These are phyloP conservation scores for Russula foetens DNA, from an alignment of 768 basidiomycete genomes.

Conservation along the genomic window DNA sequence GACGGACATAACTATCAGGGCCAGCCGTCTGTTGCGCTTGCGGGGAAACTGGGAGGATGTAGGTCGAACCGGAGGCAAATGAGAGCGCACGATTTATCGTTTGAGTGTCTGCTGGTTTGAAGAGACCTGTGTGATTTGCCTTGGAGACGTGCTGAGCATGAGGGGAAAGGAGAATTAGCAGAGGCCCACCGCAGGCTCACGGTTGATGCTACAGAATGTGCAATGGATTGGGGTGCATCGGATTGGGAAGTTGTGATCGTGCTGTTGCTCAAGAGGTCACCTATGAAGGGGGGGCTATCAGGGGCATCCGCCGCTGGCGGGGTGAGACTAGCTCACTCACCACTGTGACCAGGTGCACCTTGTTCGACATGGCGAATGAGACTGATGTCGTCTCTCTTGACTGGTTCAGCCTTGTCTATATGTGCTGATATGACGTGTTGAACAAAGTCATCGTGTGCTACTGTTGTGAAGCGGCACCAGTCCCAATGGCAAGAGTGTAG, in stretches of 20 bases:
- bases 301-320: neutral
- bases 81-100: neutral
- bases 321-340: too few species aligned
- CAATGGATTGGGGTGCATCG: neutral
- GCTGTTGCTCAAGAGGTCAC: neutral
- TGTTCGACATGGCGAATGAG: slow-evolving; percentile 13
- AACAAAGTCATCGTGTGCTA: slow-evolving; percentile 2
- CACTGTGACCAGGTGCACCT: neutral
- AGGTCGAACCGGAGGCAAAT: slow-evolving; percentile 4
- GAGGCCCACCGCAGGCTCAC: neutral
- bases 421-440: slow-evolving; percentile 9
- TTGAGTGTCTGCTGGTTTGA: neutral
- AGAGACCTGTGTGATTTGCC: neutral
- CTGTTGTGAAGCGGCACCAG: slow-evolving; percentile 15
- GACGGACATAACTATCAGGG: neutral
- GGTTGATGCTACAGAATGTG: neutral
- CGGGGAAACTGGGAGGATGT: neutral
- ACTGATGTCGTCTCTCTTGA: slow-evolving; percentile 9
- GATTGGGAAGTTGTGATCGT: neutral
- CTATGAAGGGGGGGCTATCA: neutral
- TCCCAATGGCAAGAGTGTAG: slow-evolving; percentile 18
- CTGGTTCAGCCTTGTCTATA: slow-evolving; percentile 12
- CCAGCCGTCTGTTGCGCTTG: neutral
- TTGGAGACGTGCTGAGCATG: neutral
- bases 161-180: neutral